Base-by-base conservation (phyloP, 1,284 basidiomycete species). In the Ustilago bromivora region DNA sequence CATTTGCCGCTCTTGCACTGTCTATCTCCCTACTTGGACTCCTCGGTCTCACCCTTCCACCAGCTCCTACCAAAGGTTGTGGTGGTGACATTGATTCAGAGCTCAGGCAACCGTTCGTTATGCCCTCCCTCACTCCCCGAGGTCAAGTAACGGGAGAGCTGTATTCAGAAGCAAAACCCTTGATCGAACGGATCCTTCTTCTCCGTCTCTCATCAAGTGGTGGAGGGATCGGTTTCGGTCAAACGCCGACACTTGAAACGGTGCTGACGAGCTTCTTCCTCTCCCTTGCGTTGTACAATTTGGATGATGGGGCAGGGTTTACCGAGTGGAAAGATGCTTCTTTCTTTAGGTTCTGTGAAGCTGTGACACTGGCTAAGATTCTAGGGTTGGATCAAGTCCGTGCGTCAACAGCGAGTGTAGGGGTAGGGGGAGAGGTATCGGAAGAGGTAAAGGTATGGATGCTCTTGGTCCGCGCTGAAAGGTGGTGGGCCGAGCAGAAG, bases 281-380 rank as follows among this genome's bases (percentile, higher is more conserved):
- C 51, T 80, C 71, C 38, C 17, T 76, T 17, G 69, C 68, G 32
- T 61, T 83, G 23, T 75, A 68, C 58, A 65, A 62, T 36, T 43
- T 75, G 41, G 67, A 76, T 28, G 66, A 63, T 32, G 65, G 51
- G 12, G 51, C 61, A 38, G 52, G 59, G 23, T 54, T 69, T 38
- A 57, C 60, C 57, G 61, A 61, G 38, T 71, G 66, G 71, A 68
- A 60, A 41, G 72, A 71, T 47, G 70, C 61, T 17, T 69, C 55
- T 38, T 78, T 66, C 59, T 72, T 72, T 43, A 66, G 63, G 46
- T 80, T 76, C 36, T 78, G 62, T 47, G 74, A 78, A 61, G 75
- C 78, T 23, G 57, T 82, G 28, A 78, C 80, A 6, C 60, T 82
- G 5, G 80, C 72, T 23, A 79, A 80, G 55, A 71, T 82, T 32